phyloP scores from a whole-genome alignment of 257 asterid species.

The Solanum chiquidenum region DNA sequence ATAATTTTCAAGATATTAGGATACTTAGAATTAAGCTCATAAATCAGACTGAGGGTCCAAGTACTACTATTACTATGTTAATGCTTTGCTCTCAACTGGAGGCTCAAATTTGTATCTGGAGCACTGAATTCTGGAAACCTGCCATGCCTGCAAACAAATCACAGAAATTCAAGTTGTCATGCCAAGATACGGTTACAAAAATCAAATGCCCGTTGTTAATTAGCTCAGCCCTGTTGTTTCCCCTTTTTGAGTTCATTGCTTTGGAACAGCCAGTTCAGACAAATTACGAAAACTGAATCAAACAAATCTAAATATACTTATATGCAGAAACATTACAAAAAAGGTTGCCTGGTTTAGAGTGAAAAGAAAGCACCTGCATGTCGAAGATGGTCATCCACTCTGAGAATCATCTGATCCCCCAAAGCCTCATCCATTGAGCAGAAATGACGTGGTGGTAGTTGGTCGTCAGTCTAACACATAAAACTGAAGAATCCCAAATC shows the following conservation, averaged over 20 bases:
- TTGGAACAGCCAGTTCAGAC: background rate
- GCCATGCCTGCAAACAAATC: background rate
- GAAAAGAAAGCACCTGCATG: constrained; percentile 3
- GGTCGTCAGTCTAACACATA: constrained; percentile 83
- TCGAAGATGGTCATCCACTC: background rate
- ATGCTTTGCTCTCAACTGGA: background rate
- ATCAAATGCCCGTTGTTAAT: background rate
- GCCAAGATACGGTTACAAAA: background rate
- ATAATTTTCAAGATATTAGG: background rate
- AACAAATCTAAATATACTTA: background rate
- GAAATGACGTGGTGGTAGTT: constrained; percentile 27
- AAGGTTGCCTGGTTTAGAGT: background rate
- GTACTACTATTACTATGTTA: background rate
- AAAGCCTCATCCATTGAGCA: background rate
- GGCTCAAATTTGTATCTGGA: background rate
- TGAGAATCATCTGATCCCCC: background rate
- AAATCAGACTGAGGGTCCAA: background rate
- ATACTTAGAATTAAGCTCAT: background rate
- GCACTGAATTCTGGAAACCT: background rate
- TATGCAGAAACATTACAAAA: background rate
- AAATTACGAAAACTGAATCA: background rate
- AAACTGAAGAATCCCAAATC: background rate
- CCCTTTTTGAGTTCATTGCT: background rate
- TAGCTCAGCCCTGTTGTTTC: background rate
- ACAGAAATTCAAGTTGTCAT: background rate